Evolutionary conservation across 208 protist species (phyloP), one percentile per base, ranked within the genome.

Genomic region (Porcisia hertigi): DNA sequence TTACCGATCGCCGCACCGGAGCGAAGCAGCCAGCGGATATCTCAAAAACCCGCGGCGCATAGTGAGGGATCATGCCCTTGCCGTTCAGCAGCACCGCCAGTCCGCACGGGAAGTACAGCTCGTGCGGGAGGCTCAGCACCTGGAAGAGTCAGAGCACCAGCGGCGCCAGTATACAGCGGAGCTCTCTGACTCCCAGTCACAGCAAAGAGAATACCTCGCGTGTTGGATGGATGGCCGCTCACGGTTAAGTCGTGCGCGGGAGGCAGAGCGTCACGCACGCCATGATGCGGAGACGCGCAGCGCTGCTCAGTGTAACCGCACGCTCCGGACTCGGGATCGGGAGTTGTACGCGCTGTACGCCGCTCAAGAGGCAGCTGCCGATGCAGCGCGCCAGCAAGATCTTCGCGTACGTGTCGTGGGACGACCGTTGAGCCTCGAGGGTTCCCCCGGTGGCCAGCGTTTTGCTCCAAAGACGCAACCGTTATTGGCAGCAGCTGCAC

Each of bases 71-170:
- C 80, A 84, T 36, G 23, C 54, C 16, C 52, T 57, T 18, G 75
- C 80, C 12, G 45, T 69, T 41, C 69, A 72, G 49, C 75, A 67
- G 57, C 70, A 73, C 66, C 74, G 70, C 43, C 30, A 64, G n/a
- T 25, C 60, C 4, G 14, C 39, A 49, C 64, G 71, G 55, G 49
- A 85, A 57, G 69, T 54, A 7, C 82, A 76, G 18, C 36, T 79
- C 18, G 23, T 54, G 34, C 53, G 63, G 41, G 82, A 81, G 64
- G 79, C 74, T 14, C 49, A 76, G 14, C 80, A 77, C 34, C 85
- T 79, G 43, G 78, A 86, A 39, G 81, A 45, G 12, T 72, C 77
- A 45, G 73, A 80, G 58, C 71, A 69, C 43, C 73, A 80, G 55
- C 80, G 77, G 34, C 64, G 79, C 41, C 47, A 23, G 57, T 57